Base-by-base conservation (phyloP, 371 early-diverging fungal species). In the Actinomortierella ambigua region DNA sequence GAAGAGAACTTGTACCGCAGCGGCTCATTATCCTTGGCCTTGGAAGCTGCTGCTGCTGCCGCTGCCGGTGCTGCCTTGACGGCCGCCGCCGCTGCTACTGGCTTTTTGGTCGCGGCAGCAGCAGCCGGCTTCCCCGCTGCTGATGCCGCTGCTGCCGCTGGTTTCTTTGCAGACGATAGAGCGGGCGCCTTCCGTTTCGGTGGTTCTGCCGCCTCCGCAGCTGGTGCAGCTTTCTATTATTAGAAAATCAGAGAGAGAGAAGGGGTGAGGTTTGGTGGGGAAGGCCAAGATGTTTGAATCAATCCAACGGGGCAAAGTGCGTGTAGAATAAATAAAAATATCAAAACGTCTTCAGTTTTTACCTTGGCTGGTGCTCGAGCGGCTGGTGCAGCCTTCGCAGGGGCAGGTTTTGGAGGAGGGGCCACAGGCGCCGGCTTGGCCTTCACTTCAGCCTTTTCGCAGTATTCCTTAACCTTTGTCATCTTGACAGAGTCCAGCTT, bases 381-480 rank as follows among this genome's bases (percentile, higher is more conserved):
- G 1, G 77, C 40, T 22, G 62, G 47, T 9, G 80, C 76, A 2
- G 82, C 66, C 27, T 81, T 79, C 8, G 65, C 56, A 8, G 80
- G 57, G 0, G 80, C 61, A 9, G 70, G 57, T 15, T 68, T 57
- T 11, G 80, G 77, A 27, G 65, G 63, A 22, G 82, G 82, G 0
- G 75, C 76, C 3, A 61, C 57, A 8, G 76, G 63, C 8, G 79
- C 78, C 9, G 84, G 79, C 41, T 84, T 87, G 9, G 84, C 86
- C 58, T 86, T 89, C 2, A 93, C 86, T 3, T 88, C 90, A 0
- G 94, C 96, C 77, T 93, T 92, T 28, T 90, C 94, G 49, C 69
- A 90, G 40, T 84, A 91, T 68, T 98, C 97, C 52, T 84, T 88
- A 24, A 98, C 87, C 70, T 97, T 98, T 2, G 84, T 87, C 77